Base-by-base conservation (phyloP, 1,284 basidiomycete species). In the Singerocomus inundabilis region DNA sequence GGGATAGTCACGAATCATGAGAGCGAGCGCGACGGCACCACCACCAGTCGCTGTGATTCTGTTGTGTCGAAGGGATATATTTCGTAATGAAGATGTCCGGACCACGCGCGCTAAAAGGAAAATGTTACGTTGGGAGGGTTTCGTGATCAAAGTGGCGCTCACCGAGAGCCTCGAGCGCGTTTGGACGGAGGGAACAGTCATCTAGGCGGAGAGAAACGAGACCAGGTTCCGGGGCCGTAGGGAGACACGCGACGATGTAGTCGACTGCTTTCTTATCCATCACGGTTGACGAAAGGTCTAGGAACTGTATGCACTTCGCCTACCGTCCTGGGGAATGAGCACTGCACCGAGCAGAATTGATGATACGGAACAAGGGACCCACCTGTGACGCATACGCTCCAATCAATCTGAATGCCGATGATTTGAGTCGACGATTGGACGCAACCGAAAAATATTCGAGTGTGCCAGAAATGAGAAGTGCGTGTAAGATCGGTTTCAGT, bases 1-100 rank as follows among this genome's bases (percentile, higher is more conserved):
- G 4, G 91, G 91, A 63, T 96, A 97, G 68, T 98, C 94, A 49
- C 90, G 84, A 55, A 97, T 93, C 91, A 97, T 95, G 44, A 96
- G 78, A 0, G 93, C 93, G n/a, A 98, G 76, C 0, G 92, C 88
- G 3, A 97, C 92, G 2, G 88, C 92, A 21, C 91, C 92, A 1
- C 88, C 92, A 15, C 92, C 91, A 0, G 86, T 80, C 0, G 84
- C 78, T 33, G 79, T 83, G 58, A 97, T 96, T 44, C 82, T 82
- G 68, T 97, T 96, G 46, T 91, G 80, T 25, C 93, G 81, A 12
- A 97, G 72, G 0, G 93, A 96, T 47, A 97, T 85, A 61, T 97
- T 91, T 56, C 84, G 81, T 44, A 98, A 71, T 0, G 85, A 84
- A 0, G 92, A 94, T 0, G 82, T 83, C 5, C 93, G 85, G 16